A percentile compares a stretch with the other conserved stretches of the same genome.
Conservation (phyloP, 164 flowering plant species). For the Aristolochia fimbriata region DNA sequence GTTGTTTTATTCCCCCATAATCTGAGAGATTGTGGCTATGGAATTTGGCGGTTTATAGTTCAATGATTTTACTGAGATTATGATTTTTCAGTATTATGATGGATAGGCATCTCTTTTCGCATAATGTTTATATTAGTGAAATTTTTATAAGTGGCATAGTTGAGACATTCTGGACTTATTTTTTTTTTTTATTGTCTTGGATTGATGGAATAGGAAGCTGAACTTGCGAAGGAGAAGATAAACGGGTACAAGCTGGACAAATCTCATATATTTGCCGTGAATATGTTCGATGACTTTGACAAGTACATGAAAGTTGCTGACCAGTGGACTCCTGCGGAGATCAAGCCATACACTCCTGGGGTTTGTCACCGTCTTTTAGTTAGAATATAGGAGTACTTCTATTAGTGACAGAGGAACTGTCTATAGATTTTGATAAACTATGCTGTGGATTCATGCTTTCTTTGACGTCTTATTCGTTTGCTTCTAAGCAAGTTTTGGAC, state of each 20-base stretch:
- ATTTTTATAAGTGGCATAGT: too few relatives aligned
- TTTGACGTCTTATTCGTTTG: background rate
- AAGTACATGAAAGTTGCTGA: constrained; percentile 88
- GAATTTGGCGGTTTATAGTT: too few relatives aligned
- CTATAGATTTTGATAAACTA: background rate
- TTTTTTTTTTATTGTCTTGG: too few relatives aligned
- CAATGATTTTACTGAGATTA: too few relatives aligned
- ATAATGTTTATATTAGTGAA: too few relatives aligned
- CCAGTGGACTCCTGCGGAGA: constrained; percentile 93
- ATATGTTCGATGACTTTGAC: constrained; percentile 80
- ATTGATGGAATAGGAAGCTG: constrained; percentile 58
- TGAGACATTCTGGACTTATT: too few relatives aligned
- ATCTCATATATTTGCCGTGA: constrained; percentile 78
- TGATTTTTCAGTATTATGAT: too few relatives aligned
- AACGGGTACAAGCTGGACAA: constrained; percentile 80
- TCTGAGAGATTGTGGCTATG: too few relatives aligned
- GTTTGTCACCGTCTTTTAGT: constrained; percentile 23
- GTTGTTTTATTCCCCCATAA: too few relatives aligned
- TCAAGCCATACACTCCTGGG: constrained; percentile 70
- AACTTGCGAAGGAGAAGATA: constrained; percentile 80
- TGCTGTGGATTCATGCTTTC: background rate
- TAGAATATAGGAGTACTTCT: background rate
- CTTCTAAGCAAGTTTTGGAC: too few relatives aligned
- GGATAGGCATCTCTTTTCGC: too few relatives aligned
- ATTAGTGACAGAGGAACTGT: too few relatives aligned